These are phyloP conservation scores for Blastomyces parvus DNA, from an alignment of 2,329 filamentous ascomycete species.

Conservation along the genomic window DNA sequence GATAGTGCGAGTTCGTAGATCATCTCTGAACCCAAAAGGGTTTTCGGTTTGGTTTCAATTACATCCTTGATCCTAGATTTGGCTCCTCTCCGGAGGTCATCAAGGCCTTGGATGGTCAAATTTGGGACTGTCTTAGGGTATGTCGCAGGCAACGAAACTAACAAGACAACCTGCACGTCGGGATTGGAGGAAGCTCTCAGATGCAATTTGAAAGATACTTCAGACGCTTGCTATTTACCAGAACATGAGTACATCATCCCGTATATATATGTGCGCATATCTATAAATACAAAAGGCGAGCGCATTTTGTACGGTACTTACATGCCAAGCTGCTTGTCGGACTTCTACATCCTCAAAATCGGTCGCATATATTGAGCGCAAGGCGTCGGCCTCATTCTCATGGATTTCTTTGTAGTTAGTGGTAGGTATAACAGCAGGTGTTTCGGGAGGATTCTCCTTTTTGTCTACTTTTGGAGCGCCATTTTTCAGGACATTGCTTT, in stretches of 20 bases:
- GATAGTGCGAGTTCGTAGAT: conserved; percentile 52
- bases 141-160: conserved; percentile 74
- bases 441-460: conserved; percentile 25
- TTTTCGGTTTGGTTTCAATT: conserved; percentile 59
- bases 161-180: conserved; percentile 61
- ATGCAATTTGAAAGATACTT: conserved; percentile 71
- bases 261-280: background rate
- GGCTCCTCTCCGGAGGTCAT: conserved; percentile 59
- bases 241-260: conserved; percentile 13
- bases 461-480: conserved; percentile 30
- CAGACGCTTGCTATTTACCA: conserved; percentile 54
- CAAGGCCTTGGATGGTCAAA: conserved; percentile 56
- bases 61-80: conserved; percentile 61
- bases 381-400: conserved; percentile 73
- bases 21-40: conserved; percentile 54
- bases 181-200: conserved; percentile 65
- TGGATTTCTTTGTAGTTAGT: conserved; percentile 75
- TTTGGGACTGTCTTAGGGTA: conserved; percentile 79
- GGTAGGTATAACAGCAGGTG: conserved; percentile 28
- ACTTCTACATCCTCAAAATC: conserved; percentile 70
- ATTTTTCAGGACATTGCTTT: conserved; percentile 27
- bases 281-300: conserved; percentile 6
- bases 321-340: conserved; percentile 72
- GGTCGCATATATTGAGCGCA: conserved; percentile 81
- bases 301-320: conserved; percentile 36